phyloP scores from a whole-genome alignment of 1,139 yeast species.

The Kodamaea fungicola region DNA sequence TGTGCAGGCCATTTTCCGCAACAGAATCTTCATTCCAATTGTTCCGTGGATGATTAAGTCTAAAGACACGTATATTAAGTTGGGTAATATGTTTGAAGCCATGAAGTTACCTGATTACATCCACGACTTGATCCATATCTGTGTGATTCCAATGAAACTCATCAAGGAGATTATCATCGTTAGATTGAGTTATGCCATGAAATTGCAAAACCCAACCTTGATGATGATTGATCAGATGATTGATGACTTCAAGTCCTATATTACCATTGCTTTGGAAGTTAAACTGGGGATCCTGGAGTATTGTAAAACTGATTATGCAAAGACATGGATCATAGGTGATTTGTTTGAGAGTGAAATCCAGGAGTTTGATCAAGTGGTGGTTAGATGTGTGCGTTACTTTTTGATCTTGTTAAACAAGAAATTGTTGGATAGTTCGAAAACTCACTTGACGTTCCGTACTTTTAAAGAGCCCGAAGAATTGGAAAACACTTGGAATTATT shows the following conservation, averaged over 20 bases:
- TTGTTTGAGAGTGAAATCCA: slow-evolving; percentile 54
- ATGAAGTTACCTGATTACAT: slow-evolving; percentile 76
- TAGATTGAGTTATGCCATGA: slow-evolving; percentile 74
- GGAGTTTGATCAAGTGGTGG: slow-evolving; percentile 67
- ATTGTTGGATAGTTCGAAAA: slow-evolving; percentile 70
- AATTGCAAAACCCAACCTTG: slow-evolving; percentile 81
- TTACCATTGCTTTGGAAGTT: slow-evolving; percentile 72
- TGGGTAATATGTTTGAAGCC: slow-evolving; percentile 59
- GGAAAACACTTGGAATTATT: slow-evolving; percentile 71
- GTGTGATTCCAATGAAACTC: slow-evolving; percentile 74
- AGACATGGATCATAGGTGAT: slow-evolving; percentile 73
- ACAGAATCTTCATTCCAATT: slow-evolving; percentile 55
- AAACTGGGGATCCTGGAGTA: slow-evolving; percentile 66
- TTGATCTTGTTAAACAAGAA: slow-evolving; percentile 71
- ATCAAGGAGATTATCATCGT: slow-evolving; percentile 78
- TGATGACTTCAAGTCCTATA: slow-evolving; percentile 77
- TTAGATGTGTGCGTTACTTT: slow-evolving; percentile 73
- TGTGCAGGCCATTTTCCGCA: slow-evolving; percentile 62
- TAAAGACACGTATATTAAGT: slow-evolving; percentile 63
- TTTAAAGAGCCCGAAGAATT: slow-evolving; percentile 91
- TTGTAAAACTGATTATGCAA: slow-evolving; percentile 55
- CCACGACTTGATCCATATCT: slow-evolving; percentile 62
- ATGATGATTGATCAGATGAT: slow-evolving; percentile 96
- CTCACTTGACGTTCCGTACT: slow-evolving; percentile 65
- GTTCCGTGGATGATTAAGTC: slow-evolving; percentile 79